phyloP scores from a whole-genome alignment of 441 rosid species.

The Gossypium schwendimanii region DNA sequence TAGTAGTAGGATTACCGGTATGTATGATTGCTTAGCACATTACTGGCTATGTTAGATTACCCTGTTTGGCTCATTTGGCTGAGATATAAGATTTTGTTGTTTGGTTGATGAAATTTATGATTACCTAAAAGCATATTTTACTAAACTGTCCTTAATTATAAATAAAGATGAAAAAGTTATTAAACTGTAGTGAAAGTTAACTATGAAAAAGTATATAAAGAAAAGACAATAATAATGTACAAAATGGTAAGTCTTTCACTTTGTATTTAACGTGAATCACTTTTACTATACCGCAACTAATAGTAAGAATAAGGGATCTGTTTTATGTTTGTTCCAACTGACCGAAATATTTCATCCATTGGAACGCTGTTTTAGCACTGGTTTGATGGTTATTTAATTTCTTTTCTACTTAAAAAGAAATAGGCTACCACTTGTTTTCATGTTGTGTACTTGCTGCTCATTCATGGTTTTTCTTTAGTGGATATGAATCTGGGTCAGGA shows the following conservation, averaged over 20 bases:
- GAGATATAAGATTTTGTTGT: no score
- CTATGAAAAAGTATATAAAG: no score
- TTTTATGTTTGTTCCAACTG: neutral
- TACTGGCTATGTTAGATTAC: no score
- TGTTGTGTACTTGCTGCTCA: conserved; percentile 5
- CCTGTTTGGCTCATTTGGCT: no score
- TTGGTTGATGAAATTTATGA: no score
- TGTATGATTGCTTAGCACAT: no score
- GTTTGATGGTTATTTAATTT: neutral
- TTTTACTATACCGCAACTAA: neutral
- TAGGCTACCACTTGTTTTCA: neutral
- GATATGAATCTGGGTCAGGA: conserved; percentile 78
- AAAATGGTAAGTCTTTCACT: neutral
- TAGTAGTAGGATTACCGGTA: no score
- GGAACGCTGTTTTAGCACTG: neutral
- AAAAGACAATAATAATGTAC: no score
- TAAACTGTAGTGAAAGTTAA: no score
- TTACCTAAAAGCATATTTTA: no score
- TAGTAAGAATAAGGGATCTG: neutral
- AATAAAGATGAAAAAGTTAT: no score
- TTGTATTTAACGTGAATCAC: neutral
- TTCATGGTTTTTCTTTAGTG: conserved; percentile 39
- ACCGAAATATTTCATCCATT: neutral
- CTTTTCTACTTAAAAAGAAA: neutral
- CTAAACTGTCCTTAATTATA: no score